phyloP scores from a whole-genome alignment of 345 rosid species.

The Bruguiera sexangula region DNA sequence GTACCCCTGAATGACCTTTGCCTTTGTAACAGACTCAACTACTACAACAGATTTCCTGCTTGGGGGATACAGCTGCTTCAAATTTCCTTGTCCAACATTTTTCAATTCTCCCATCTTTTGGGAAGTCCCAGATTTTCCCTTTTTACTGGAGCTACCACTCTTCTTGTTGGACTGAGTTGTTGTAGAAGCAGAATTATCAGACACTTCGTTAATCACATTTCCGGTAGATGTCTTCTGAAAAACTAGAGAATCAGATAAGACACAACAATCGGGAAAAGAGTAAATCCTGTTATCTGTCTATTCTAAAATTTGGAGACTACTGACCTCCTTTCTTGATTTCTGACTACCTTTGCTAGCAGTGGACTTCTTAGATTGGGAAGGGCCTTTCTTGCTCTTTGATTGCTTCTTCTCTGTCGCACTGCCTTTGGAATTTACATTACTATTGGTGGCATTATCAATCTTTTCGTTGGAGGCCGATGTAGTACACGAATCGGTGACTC shows the following conservation, averaged over 20 bases:
- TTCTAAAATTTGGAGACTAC: constrained; percentile 18
- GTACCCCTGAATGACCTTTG: constrained; percentile 88
- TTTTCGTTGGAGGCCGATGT: constrained; percentile 2
- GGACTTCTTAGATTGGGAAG: constrained; percentile 30
- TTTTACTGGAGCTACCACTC: constrained; percentile 28
- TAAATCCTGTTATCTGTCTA: constrained; percentile 14
- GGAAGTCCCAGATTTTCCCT: constrained; percentile 31
- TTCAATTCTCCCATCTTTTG: constrained; percentile 36
- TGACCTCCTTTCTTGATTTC: constrained; percentile 36
- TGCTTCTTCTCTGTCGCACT: constrained; percentile 33
- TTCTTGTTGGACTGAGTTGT: constrained; percentile 38
- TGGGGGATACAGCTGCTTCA: constrained; percentile 72
- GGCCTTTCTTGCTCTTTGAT: constrained; percentile 39
- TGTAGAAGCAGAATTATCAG: constrained; percentile 35
- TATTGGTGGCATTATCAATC: constrained; percentile 18
- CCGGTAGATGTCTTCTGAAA: constrained; percentile 40
- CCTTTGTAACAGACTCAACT: constrained; percentile 90
- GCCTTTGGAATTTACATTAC: constrained; percentile 31
- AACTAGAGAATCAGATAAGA: constrained; percentile 32
- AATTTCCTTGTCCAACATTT: constrained; percentile 35
- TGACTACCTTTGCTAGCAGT: constrained; percentile 21
- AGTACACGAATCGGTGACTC: constrained; percentile 5
- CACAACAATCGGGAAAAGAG: constrained; percentile 9
- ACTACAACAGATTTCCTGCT: constrained; percentile 82
- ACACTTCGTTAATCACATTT: constrained; percentile 19